These are phyloP conservation scores for Phytophthora crassamura DNA, from an alignment of 352 stramenopile species.

Conservation along the genomic window DNA sequence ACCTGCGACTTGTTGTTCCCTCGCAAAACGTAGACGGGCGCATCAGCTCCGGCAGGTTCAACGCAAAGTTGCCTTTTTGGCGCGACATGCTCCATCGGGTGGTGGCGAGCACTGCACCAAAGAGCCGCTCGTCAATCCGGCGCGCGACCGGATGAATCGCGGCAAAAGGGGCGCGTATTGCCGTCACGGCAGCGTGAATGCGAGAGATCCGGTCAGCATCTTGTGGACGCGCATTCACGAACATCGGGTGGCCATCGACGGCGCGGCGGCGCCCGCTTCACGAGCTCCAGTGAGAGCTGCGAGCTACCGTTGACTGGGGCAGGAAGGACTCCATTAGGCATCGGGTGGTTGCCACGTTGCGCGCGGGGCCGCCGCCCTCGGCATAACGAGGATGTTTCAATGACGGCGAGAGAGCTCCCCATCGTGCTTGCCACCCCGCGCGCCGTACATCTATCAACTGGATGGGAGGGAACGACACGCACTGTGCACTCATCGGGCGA, in stretches of 20 bases:
- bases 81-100: constrained; percentile 28
- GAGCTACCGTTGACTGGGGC: no score
- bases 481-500: background rate
- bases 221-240: constrained; percentile 20
- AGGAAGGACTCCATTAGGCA: background rate
- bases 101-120: constrained; percentile 25
- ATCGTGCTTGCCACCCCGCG: constrained; percentile 14
- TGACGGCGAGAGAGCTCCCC: constrained; percentile 1
- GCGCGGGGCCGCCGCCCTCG: background rate
- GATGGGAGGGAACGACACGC: constrained; percentile 28
- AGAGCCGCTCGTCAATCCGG: constrained; percentile 29
- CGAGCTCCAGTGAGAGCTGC: no score
- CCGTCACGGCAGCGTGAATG: constrained; percentile 19
- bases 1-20: constrained; percentile 13
- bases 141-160: constrained; percentile 12
- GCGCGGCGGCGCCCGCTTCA: background rate
- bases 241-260: constrained; percentile 6
- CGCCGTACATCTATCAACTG: constrained; percentile 36
- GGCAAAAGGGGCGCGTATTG: constrained; percentile 14
- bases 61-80: constrained; percentile 22
- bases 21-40: background rate
- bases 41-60: constrained; percentile 16
- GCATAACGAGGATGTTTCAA: constrained; percentile 27
- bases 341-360: constrained; percentile 15
- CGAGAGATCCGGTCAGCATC: constrained; percentile 12